Base-by-base conservation (phyloP, 139 green algal genomes). In the Coelastrella sp. region DNA sequence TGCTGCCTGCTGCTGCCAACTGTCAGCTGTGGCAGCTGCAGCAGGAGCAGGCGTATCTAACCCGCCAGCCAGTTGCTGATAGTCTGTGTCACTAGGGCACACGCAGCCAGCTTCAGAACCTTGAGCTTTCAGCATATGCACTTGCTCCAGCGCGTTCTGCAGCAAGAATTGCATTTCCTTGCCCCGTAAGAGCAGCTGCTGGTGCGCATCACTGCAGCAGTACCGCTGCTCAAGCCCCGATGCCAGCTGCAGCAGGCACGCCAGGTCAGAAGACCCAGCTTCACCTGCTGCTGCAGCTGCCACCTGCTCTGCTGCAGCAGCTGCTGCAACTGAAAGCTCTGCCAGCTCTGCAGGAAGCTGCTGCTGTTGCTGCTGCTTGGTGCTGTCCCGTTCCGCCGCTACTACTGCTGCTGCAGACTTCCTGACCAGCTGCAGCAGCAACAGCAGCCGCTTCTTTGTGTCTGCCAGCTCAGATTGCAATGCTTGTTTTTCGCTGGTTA, bases 351-450 rank as follows among this genome's bases (percentile, higher is more conserved):
- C 22, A 58, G 81, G 81, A 23, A 87, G 23, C 61, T 87, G 22
- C 81, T 86, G 80, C 80, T 74, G 80, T 54, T 83, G 57, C 71
- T 77, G 23, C 5, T 32, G 61, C 61, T 61, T 87, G 61, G 4
- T n/a, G 20, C 19, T 20, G 8, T 5, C 22, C 22, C 17, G 32
- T 47, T 13, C 54, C 61, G 80, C 80, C 23, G 64, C 16, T 78
- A 64, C 47, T 17, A 80, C 20, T 23, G 81, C 61, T 56, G 22
- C 82, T 79, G 82, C 64, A 17, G 82, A 64, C 32, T 64, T 64
- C 82, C 56, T 79, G 4, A 87, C 82, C 8, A 87, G 82, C 23
- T 87, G 64, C 64, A 87, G 82, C 64, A 87, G 32, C 65, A 87
- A 64, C 82, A 87, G 32, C 23, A 87, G 64, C 32, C 82, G 82